phyloP scores from a whole-genome alignment of 2,329 filamentous ascomycete genomes.

The Venturia pyrina region DNA sequence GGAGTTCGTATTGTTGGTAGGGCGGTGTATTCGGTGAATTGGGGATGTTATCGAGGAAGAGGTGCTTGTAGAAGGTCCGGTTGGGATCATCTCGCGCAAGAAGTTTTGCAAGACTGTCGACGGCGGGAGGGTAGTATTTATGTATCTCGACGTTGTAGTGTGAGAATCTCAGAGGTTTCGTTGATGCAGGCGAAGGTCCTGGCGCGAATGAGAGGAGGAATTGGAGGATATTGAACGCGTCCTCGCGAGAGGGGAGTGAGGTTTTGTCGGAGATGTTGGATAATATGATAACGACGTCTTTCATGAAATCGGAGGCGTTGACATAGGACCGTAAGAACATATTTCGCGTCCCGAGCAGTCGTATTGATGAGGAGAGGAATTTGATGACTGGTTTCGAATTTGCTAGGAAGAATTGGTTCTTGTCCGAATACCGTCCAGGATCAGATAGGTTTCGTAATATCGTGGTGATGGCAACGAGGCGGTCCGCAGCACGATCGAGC shows the following conservation, averaged over 20 bases:
- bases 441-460: constrained; percentile 92
- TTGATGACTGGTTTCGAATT: constrained; percentile 63
- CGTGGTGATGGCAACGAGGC: constrained; percentile 81
- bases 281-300: constrained; percentile 79
- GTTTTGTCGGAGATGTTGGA: constrained; percentile 79
- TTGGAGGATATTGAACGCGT: constrained; percentile 75
- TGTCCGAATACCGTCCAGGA: constrained; percentile 37
- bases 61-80: constrained; percentile 67
- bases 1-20: constrained; percentile 58
- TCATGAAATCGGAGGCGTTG: constrained; percentile 95
- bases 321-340: constrained; percentile 71
- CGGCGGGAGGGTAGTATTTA: constrained; percentile 77
- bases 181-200: constrained; percentile 53
- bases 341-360: constrained; percentile 79
- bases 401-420: constrained; percentile 66
- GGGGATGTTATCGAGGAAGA: constrained; percentile 59
- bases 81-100: constrained; percentile 92
- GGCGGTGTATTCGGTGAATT: constrained; percentile 23
- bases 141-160: constrained; percentile 73
- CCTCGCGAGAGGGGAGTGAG: constrained; percentile 74
- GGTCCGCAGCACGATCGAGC: constrained; percentile 76
- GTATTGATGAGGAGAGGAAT: constrained; percentile 72
- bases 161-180: constrained; percentile 59
- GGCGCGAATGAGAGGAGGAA: constrained; percentile 89
- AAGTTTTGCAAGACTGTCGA: constrained; percentile 85